Conservation (phyloP, 2,329 filamentous ascomycete species). For the Lasiodiplodia theobromae region DNA sequence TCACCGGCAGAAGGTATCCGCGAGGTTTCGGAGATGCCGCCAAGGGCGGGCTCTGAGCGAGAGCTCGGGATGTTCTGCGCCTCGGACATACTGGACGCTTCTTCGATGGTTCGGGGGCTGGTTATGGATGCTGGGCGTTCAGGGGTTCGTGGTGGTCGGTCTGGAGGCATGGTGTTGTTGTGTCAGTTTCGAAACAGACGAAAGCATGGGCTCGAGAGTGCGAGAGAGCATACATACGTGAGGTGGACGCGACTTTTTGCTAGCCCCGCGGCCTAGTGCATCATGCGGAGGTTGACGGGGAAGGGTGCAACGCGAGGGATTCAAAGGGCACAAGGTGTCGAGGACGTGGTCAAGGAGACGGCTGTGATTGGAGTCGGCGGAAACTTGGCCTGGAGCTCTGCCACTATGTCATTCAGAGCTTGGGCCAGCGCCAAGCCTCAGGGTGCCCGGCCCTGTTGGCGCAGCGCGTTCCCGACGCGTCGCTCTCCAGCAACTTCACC, state of each 20-base stretch:
- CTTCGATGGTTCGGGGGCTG: slow-evolving; percentile 25
- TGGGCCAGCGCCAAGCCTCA: slow-evolving; percentile 11
- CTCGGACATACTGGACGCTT: slow-evolving; percentile 34
- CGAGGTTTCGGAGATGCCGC: slow-evolving; percentile 31
- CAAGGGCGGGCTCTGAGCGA: slow-evolving; percentile 30
- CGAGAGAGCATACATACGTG: slow-evolving; percentile 2
- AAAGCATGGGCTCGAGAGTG: neutral
- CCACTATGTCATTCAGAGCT: slow-evolving; percentile 13
- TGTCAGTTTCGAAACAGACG: slow-evolving; percentile 10
- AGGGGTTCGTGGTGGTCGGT: neutral
- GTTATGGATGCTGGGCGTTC: slow-evolving; percentile 10
- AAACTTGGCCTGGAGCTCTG: slow-evolving; percentile 22
- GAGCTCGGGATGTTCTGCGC: slow-evolving; percentile 33
- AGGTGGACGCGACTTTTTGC: slow-evolving; percentile 9
- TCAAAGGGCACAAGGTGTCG: slow-evolving; percentile 8
- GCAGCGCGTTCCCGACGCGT: slow-evolving; percentile 28
- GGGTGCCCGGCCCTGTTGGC: slow-evolving; percentile 9
- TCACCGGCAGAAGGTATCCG: slow-evolving; percentile 39
- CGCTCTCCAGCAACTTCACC: slow-evolving; percentile 25
- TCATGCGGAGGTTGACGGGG: slow-evolving; percentile 14
- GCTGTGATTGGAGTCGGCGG: slow-evolving; percentile 25
- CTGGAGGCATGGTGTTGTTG: slow-evolving; percentile 14
- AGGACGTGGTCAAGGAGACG: slow-evolving; percentile 12
- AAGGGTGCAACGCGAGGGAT: neutral
- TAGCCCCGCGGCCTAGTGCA: slow-evolving; percentile 25